A percentile compares a stretch with the other conserved stretches of the same genome.
Conservation (phyloP, 2,329 filamentous ascomycete species). For the Pseudogymnoascus sp. region DNA sequence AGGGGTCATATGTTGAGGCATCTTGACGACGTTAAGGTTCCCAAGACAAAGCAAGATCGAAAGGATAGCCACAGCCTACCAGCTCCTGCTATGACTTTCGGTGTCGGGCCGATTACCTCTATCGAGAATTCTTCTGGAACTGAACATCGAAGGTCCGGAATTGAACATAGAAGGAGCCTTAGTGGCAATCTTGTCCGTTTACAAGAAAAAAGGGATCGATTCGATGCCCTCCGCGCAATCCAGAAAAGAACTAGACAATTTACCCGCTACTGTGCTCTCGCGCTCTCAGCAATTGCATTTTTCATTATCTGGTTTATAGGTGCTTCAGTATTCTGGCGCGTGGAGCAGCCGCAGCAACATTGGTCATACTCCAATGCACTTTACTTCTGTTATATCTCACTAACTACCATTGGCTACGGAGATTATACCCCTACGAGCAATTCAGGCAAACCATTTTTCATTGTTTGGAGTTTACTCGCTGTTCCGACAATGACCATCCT, state of each 20-base stretch:
- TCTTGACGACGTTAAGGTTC: neutral
- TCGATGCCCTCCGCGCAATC: slow-evolving; percentile 60
- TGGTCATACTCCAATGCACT: slow-evolving; percentile 75
- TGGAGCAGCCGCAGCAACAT: slow-evolving; percentile 36
- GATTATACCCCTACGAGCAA: slow-evolving; percentile 72
- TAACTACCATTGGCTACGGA: slow-evolving; percentile 84
- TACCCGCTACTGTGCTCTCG: slow-evolving; percentile 51
- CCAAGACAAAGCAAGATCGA: neutral
- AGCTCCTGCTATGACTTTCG: neutral
- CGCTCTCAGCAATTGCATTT: slow-evolving; percentile 48
- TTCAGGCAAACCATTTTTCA: slow-evolving; percentile 75
- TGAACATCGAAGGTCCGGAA: neutral
- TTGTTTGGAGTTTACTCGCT: slow-evolving; percentile 85
- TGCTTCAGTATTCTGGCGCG: slow-evolving; percentile 71
- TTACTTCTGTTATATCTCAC: slow-evolving; percentile 78
- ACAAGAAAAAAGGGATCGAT: slow-evolving; percentile 50
- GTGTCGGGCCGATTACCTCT: neutral
- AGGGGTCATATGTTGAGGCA: neutral
- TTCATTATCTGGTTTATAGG: slow-evolving; percentile 54
- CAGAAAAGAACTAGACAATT: slow-evolving; percentile 48
- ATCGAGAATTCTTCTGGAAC: neutral
- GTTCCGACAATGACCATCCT: slow-evolving; percentile 84
- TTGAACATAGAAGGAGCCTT: slow-evolving; percentile 30
- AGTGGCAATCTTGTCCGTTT: slow-evolving; percentile 44
- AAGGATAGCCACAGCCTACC: neutral